Conservation (phyloP, 106 monocot species). For the Vanilla planifolia region DNA sequence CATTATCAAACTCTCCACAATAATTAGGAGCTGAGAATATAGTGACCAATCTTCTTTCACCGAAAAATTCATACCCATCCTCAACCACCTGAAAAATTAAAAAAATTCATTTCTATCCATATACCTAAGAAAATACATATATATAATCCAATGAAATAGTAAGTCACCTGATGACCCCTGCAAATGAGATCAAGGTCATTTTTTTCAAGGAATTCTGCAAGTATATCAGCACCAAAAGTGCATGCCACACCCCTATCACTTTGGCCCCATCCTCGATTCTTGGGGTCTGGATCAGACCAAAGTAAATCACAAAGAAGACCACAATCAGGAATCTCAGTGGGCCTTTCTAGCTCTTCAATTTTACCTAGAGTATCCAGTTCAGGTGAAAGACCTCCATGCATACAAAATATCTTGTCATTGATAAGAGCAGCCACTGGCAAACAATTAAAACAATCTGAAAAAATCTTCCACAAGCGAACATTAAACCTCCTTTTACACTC, state of each 20-base stretch:
- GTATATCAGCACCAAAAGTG: conserved; percentile 69
- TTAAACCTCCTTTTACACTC: conserved; percentile 74
- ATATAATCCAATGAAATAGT: background rate
- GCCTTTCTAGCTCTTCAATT: conserved; percentile 45
- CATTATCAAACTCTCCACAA: conserved; percentile 75
- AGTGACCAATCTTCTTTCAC: conserved; percentile 58
- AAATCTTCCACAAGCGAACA: conserved; percentile 70
- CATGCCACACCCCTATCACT: conserved; percentile 70
- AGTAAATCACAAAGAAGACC: conserved; percentile 71
- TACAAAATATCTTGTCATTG: conserved; percentile 58
- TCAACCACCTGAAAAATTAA: conserved; percentile 44
- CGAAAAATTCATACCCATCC: conserved; percentile 76
- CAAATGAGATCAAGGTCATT: conserved; percentile 63
- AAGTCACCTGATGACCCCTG: conserved; percentile 63
- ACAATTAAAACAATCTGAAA: conserved; percentile 71
- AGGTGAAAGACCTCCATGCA: conserved; percentile 73
- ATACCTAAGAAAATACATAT: background rate
- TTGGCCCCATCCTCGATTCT: conserved; percentile 45
- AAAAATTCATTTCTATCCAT: background rate
- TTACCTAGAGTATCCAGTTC: conserved; percentile 43
- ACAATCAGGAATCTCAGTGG: conserved; percentile 55
- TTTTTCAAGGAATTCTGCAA: conserved; percentile 54
- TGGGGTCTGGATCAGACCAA: conserved; percentile 65
- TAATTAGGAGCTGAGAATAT: conserved; percentile 82
- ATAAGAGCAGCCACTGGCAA: conserved; percentile 62